These are phyloP conservation scores for Acrocalymma vagum DNA, from an alignment of 2,329 filamentous ascomycete genomes.

Conservation along the genomic window DNA sequence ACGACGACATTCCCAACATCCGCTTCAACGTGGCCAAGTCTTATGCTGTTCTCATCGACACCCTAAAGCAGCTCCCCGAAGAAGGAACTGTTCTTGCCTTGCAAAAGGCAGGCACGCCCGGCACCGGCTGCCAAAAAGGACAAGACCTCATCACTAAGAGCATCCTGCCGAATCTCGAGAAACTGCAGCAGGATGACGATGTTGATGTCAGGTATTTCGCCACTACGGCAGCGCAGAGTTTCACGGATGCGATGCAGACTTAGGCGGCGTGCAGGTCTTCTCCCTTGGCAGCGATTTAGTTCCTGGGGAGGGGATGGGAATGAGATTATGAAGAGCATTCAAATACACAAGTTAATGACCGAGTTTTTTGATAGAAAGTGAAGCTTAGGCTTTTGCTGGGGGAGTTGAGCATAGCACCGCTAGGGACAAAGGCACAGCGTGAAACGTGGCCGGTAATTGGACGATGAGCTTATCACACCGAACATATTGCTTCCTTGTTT, in stretches of 20 bases:
- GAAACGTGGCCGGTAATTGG: conserved; percentile 28
- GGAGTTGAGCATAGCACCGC: conserved; percentile 29
- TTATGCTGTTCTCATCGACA: conserved; percentile 87
- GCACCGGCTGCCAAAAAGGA: conserved; percentile 72
- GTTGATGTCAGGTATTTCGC: conserved; percentile 99
- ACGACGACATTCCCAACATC: conserved; percentile 97
- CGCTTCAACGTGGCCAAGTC: conserved; percentile 99
- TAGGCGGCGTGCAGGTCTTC: no score
- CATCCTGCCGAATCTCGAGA: conserved; percentile 89
- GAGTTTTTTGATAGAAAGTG: conserved; percentile 13
- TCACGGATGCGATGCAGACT: conserved; percentile 51
- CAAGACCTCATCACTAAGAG: conserved; percentile 84
- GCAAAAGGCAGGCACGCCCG: conserved; percentile 75
- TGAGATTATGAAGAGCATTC: conserved; percentile 39
- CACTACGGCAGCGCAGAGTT: conserved; percentile 78
- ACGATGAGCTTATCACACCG: conserved; percentile 26
- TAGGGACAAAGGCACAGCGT: conserved; percentile 11
- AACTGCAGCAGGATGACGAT: conserved; percentile 96
- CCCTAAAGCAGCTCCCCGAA: conserved; percentile 89
- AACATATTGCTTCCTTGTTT: conserved; percentile 18
- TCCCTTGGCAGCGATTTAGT: no score
- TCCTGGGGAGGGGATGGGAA: conserved; percentile 17
- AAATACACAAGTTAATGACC: conserved; percentile 42
- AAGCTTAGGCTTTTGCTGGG: conserved; percentile 25
- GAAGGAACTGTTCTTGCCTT: conserved; percentile 85